Conservation (phyloP, 2,329 filamentous ascomycete species). For the Penicillium concentricum region DNA sequence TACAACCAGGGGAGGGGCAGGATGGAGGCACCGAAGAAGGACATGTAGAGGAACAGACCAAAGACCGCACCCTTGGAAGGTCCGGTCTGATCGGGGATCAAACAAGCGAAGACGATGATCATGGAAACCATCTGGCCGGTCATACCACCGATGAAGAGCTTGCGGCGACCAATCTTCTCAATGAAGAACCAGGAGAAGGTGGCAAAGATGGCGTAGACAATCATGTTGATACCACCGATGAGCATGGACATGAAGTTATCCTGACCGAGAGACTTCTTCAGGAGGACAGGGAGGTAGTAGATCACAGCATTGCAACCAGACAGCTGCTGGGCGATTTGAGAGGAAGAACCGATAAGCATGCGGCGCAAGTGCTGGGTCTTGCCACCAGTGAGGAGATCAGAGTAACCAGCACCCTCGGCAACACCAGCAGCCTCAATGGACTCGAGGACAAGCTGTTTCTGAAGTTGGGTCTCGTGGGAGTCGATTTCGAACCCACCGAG, state of each 20-base stretch:
- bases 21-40: slow-evolving; percentile 66
- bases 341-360: slow-evolving; percentile 42
- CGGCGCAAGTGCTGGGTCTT: slow-evolving; percentile 43
- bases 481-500: slow-evolving; percentile 51
- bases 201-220: slow-evolving; percentile 43
- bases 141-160: slow-evolving; percentile 42
- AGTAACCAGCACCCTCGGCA: slow-evolving; percentile 48
- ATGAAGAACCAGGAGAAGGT: slow-evolving; percentile 51
- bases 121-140: slow-evolving; percentile 41
- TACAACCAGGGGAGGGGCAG: slow-evolving; percentile 61
- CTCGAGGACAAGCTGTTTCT: slow-evolving; percentile 69
- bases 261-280: slow-evolving; percentile 47
- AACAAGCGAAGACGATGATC: slow-evolving; percentile 41
- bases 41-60: slow-evolving; percentile 68
- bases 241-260: slow-evolving; percentile 47
- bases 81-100: slow-evolving; percentile 31
- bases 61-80: slow-evolving; percentile 48
- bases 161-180: slow-evolving; percentile 49
- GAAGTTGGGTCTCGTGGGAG: slow-evolving; percentile 56
- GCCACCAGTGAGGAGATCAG: slow-evolving; percentile 39
- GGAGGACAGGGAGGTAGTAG: slow-evolving; percentile 51
- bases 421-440: slow-evolving; percentile 64
- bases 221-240: slow-evolving; percentile 55
- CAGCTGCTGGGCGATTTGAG: slow-evolving; percentile 50
- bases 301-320: slow-evolving; percentile 53